phyloP scores from a whole-genome alignment of 108 stramenopile species.

The Pseudonitzschia multiseries region DNA sequence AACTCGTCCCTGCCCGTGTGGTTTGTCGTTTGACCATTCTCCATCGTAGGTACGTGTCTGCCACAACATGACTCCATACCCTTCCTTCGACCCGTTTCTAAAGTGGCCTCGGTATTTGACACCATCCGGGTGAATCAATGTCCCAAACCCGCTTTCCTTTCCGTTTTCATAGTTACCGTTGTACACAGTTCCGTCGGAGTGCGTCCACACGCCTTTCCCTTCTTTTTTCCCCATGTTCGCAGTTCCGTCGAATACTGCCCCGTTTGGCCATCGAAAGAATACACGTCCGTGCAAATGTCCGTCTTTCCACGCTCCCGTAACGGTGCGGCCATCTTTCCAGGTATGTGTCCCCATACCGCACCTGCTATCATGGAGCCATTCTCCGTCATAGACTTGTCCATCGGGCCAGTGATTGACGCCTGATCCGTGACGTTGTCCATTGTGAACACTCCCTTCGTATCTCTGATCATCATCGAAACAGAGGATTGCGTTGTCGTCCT shows the following conservation, averaged over 20 bases:
- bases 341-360: conserved; percentile 48
- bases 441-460: conserved; percentile 28
- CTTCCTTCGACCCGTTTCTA: conserved; percentile 36
- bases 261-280: conserved; percentile 46
- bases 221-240: conserved; percentile 46
- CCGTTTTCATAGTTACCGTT: conserved; percentile 49
- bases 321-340: conserved; percentile 44
- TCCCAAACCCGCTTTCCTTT: conserved; percentile 53
- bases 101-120: conserved; percentile 51
- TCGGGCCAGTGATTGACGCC: conserved; percentile 38
- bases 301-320: conserved; percentile 45
- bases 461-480: conserved; percentile 38
- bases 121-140: conserved; percentile 42
- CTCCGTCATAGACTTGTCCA: conserved; percentile 45
- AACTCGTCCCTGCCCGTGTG: conserved; percentile 45
- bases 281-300: conserved; percentile 46
- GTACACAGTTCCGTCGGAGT: conserved; percentile 42
- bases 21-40: conserved; percentile 41
- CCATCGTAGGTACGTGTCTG: conserved; percentile 47
- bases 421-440: conserved; percentile 28
- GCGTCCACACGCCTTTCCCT: conserved; percentile 44
- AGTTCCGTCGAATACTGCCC: conserved; percentile 44
- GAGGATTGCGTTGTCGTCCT: conserved; percentile 27
- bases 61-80: conserved; percentile 49
- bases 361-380: conserved; percentile 41